Evolutionary conservation across 169 alveolate species (phyloP), one percentile per base, ranked within the genome.

Genomic region (Plasmodium gonderi): DNA sequence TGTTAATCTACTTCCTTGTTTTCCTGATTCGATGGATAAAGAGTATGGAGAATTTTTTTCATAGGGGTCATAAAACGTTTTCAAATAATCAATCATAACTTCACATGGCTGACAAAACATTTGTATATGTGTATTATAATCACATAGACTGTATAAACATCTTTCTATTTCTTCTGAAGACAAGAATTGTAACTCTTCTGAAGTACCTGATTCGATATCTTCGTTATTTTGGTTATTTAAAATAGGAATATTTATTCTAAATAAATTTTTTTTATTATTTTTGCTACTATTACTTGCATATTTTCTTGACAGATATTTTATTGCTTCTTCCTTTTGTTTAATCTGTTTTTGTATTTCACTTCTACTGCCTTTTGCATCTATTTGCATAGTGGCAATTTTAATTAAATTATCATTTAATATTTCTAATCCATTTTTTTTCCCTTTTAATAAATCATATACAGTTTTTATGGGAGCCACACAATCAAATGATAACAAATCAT

Each of bases 131-230:
- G 98, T 93, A 93, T 96, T 96, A 92, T 97, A 98, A 91, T 98
- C 99, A 38, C 98, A 95, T 74, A 98, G 72, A 17, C 99, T 97
- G 93, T 98, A 97, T 60, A 98, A 89, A 87, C 99, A 97, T 77
- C 97, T 97, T 91, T 98, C 98, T 20, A 98, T 96, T 94, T 97
- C 98, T 82, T 97, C 99, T 23, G 92, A 95, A 1, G 97, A 92
- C 81, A 97, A 91, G 29, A 87, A 96, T 38, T 44, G 87, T 36
- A 67, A 92, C 36, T 95, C 96, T 38, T 80, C 94, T 3, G 80
- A 77, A 17, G 65, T 94, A 67, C 79, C 40, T 33, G 94, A n/a
- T 54, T 85, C 67, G 14, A 80, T 40, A n/a, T 82, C 91, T 44
- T 91, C 93, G 33, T 64, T 72, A 33, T 91, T 76, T 29, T 94